phyloP scores from a whole-genome alignment of 768 basidiomycete genomes.

The Peribolospora baueri region DNA sequence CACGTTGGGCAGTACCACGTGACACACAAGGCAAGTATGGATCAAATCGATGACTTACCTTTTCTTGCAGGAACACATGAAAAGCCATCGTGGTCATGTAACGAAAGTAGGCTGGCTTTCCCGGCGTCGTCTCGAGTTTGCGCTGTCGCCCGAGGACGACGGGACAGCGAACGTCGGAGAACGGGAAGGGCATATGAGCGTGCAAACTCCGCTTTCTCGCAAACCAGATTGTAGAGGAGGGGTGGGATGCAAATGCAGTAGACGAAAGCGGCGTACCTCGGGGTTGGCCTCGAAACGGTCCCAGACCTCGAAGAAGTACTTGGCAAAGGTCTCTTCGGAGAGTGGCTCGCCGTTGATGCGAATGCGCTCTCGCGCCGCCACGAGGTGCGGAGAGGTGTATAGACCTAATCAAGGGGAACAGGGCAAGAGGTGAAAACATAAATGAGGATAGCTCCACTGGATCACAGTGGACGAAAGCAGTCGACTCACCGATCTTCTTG shows the following conservation, averaged over 20 bases:
- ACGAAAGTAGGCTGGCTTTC: constrained; percentile 80
- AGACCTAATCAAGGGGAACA: constrained; percentile 31
- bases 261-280: constrained; percentile 24
- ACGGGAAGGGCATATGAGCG: too few relatives aligned
- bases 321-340: constrained; percentile 64
- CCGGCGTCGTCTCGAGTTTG: constrained; percentile 26
- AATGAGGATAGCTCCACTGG: too few relatives aligned
- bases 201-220: too few relatives aligned
- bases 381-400: constrained; percentile 89
- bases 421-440: too few relatives aligned
- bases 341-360: constrained; percentile 74
- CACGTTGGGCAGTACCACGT: too few relatives aligned
- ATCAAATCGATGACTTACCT: constrained; percentile 20
- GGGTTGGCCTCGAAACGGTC: constrained; percentile 44
- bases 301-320: constrained; percentile 93
- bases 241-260: background rate
- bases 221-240: too few relatives aligned
- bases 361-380: constrained; percentile 86
- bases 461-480: background rate
- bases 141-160: constrained; percentile 22
- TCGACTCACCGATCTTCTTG: constrained; percentile 51
- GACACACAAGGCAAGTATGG: too few relatives aligned
- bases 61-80: constrained; percentile 57
- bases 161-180: background rate
- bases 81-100: constrained; percentile 78